phyloP scores from a whole-genome alignment of 495 filamentous ascomycete species.

The Letharia columbiana region DNA sequence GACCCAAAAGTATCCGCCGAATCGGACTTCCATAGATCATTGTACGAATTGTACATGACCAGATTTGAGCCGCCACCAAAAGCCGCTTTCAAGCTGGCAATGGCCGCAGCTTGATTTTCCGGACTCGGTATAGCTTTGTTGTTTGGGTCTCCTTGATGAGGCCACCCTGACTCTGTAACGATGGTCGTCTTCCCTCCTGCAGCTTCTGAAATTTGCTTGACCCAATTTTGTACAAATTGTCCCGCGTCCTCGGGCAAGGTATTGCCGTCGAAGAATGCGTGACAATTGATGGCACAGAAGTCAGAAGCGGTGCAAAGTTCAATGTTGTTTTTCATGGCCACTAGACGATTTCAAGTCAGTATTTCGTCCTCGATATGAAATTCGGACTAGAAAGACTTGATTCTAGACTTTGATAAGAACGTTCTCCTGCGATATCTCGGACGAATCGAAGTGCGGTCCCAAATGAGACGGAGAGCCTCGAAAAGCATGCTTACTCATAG shows the following conservation, averaged over 20 bases:
- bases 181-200: slow-evolving; percentile 49
- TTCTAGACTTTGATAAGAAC: neutral
- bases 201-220: slow-evolving; percentile 40
- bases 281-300: slow-evolving; percentile 71
- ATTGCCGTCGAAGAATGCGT: slow-evolving; percentile 72
- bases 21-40: slow-evolving; percentile 74
- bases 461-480: neutral
- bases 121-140: slow-evolving; percentile 53
- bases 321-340: slow-evolving; percentile 55
- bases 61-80: slow-evolving; percentile 43
- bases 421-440: neutral
- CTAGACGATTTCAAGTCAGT: neutral
- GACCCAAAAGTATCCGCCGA: slow-evolving; percentile 46
- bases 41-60: slow-evolving; percentile 65
- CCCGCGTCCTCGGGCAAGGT: slow-evolving; percentile 52
- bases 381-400: neutral
- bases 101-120: slow-evolving; percentile 53
- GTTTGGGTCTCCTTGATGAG: slow-evolving; percentile 54
- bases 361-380: neutral
- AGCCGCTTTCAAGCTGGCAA: slow-evolving; percentile 49
- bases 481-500: slow-evolving; percentile 36
- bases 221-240: slow-evolving; percentile 48
- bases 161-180: slow-evolving; percentile 83
- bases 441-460: neutral
- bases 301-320: slow-evolving; percentile 64